phyloP scores from a whole-genome alignment of 2,329 filamentous ascomycete genomes.

The Stachybotrys echinatus region DNA sequence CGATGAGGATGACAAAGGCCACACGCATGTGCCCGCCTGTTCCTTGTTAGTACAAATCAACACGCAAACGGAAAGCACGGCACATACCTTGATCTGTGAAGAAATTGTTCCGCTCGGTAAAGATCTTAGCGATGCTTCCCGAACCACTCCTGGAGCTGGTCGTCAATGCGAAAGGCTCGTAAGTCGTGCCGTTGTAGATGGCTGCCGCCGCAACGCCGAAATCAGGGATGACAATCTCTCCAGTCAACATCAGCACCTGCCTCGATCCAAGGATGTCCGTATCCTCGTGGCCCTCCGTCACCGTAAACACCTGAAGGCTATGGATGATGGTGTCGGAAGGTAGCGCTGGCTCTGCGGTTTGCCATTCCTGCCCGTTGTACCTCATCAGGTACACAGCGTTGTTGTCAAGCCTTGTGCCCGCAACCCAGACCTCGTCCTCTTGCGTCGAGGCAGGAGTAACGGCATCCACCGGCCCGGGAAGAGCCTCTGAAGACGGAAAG shows the following conservation, averaged over 20 bases:
- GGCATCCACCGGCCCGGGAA: conserved; percentile 77
- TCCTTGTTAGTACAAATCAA: conserved; percentile 8
- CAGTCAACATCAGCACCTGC: conserved; percentile 78
- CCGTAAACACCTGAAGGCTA: conserved; percentile 74
- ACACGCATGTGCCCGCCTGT: conserved; percentile 57
- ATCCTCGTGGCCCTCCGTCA: conserved; percentile 62
- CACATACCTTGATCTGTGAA: conserved; percentile 61
- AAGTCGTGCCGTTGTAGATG: conserved; percentile 76
- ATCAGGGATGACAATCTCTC: conserved; percentile 66
- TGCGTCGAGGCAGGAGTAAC: conserved; percentile 70
- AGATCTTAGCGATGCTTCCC: conserved; percentile 75
- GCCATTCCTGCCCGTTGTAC: conserved; percentile 70
- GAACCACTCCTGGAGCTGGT: conserved; percentile 57
- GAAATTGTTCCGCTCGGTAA: conserved; percentile 75
- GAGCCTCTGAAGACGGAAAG: conserved; percentile 54
- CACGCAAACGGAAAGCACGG: not conserved
- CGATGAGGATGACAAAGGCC: conserved; percentile 76
- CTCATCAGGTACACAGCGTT: conserved; percentile 75
- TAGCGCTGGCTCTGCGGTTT: conserved; percentile 57
- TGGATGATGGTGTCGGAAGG: conserved; percentile 63
- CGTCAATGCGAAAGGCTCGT: conserved; percentile 77
- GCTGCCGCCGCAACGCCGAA: conserved; percentile 83
- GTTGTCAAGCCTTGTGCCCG: conserved; percentile 60
- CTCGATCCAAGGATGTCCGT: conserved; percentile 59
- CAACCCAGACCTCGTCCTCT: conserved; percentile 73